Evolutionary conservation across 495 filamentous ascomycete species (phyloP).

Genomic region (Aspergillus sclerotiicarbonarius): DNA sequence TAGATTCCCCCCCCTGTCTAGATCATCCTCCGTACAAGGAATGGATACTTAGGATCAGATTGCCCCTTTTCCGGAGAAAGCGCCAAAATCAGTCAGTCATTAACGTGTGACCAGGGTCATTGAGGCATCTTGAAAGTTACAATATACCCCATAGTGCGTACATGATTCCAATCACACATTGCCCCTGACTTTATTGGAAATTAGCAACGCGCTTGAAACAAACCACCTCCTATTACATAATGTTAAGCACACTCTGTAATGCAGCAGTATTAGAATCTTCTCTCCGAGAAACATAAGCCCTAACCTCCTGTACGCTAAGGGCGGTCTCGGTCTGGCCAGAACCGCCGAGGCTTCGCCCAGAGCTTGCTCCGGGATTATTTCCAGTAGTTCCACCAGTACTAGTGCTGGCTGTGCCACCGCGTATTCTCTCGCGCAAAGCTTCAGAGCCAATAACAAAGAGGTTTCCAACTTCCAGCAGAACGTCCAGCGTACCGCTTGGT

Average conservation of each 20-base stretch:
- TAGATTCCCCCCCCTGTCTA: no score
- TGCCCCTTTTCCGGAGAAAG: no score
- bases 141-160: not conserved
- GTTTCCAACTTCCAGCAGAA: slow-evolving; percentile 90
- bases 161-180: not conserved
- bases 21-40: no score
- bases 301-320: slow-evolving; percentile 68
- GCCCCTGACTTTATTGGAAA: no score
- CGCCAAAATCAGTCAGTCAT: no score
- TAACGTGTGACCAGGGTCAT: no score
- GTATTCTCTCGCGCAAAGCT: slow-evolving; percentile 77
- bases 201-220: no score
- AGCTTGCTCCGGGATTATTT: slow-evolving; percentile 15
- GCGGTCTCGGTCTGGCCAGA: slow-evolving; percentile 43
- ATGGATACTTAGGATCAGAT: no score
- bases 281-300: slow-evolving; percentile 74
- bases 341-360: slow-evolving; percentile 25
- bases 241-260: slow-evolving; percentile 74
- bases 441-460: slow-evolving; percentile 93
- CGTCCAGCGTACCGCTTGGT: slow-evolving; percentile 70
- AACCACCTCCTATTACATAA: slow-evolving; percentile 34
- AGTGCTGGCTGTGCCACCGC: slow-evolving; percentile 42
- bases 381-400: slow-evolving; percentile 10
- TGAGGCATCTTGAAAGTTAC: no score
- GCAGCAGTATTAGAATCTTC: slow-evolving; percentile 80